These are phyloP conservation scores for Aspergillus jensenii DNA, from an alignment of 2,329 filamentous ascomycete genomes.

Conservation along the genomic window DNA sequence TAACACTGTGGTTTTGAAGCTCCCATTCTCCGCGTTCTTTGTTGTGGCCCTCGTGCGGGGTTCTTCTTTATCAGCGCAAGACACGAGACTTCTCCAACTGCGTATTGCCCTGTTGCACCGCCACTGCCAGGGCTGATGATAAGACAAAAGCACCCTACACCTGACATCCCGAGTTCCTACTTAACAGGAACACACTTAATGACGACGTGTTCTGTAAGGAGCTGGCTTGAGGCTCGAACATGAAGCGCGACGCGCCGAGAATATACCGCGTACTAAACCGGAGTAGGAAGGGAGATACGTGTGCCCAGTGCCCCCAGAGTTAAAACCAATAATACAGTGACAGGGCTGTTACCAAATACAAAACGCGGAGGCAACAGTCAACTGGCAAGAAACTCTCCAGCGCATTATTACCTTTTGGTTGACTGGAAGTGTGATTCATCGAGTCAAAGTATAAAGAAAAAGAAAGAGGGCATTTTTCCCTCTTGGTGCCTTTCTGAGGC, in stretches of 20 bases:
- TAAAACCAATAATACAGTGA: neutral
- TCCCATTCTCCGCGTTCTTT: neutral
- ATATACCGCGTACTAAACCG: slow-evolving; percentile 1
- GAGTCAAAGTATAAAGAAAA: neutral
- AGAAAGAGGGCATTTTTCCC: neutral
- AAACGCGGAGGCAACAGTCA: slow-evolving; percentile 5
- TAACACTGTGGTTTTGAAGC: neutral
- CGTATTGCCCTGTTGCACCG: neutral
- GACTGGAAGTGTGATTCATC: neutral
- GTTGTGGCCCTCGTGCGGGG: neutral
- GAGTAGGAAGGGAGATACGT: neutral
- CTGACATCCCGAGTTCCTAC: neutral
- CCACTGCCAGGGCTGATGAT: neutral
- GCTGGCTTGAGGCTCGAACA: neutral
- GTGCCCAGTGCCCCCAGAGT: neutral
- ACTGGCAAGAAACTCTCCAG: neutral
- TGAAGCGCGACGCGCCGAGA: slow-evolving; percentile 2
- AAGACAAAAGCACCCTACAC: neutral
- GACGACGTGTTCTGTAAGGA: neutral
- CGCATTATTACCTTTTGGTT: neutral
- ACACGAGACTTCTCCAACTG: neutral
- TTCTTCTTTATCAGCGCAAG: neutral
- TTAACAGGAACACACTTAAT: neutral
- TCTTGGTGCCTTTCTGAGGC: neutral
- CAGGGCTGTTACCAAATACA: neutral